These are phyloP conservation scores for Climacium dendroides DNA, from an alignment of 225 moss, liverwort and hornwort species.

Conservation along the genomic window DNA sequence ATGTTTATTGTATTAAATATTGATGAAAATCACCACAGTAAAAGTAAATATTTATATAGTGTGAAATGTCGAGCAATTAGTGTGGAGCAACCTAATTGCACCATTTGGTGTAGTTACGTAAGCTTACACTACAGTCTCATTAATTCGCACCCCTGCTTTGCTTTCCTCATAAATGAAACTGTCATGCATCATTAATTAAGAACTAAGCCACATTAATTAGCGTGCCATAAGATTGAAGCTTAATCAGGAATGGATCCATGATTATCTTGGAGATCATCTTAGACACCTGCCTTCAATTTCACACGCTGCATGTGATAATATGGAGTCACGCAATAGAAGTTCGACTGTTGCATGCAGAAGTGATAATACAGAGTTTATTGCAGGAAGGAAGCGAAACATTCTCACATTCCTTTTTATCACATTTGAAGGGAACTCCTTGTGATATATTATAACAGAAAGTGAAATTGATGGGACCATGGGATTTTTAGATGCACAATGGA, in stretches of 20 bases:
- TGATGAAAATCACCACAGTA: no score
- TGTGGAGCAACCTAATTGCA: no score
- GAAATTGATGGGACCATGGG: background rate
- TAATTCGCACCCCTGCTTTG: background rate
- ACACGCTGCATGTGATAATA: background rate
- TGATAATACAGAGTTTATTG: background rate
- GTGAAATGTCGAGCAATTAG: no score
- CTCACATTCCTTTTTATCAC: background rate
- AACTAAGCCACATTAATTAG: background rate
- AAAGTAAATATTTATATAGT: no score
- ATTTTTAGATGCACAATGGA: no score
- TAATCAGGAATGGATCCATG: no score
- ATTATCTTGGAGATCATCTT: background rate
- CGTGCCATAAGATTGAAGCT: background rate
- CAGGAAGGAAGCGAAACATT: background rate
- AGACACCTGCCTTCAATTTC: background rate
- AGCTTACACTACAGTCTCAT: background rate
- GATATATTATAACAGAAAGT: background rate
- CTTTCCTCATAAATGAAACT: background rate
- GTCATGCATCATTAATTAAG: background rate
- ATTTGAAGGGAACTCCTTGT: background rate
- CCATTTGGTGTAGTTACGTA: no score
- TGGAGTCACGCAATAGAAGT: background rate
- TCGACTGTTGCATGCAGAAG: background rate
- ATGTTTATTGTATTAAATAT: no score